phyloP scores from a whole-genome alignment of 768 basidiomycete genomes.

The Serendipita sp. region DNA sequence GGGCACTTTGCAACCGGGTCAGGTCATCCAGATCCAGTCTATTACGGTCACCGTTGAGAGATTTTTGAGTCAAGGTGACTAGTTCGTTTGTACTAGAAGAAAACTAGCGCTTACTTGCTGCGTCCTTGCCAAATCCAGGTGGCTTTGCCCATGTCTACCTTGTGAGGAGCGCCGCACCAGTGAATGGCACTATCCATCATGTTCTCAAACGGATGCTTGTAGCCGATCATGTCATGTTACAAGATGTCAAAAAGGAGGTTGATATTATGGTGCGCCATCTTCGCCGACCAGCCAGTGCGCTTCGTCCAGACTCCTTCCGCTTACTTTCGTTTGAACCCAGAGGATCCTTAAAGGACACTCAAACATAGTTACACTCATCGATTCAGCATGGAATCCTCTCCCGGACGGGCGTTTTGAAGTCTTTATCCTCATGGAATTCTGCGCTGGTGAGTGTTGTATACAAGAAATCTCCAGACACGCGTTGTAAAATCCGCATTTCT shows the following conservation, averaged over 20 bases:
- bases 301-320: slow-evolving; percentile 3
- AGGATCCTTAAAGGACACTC: slow-evolving; percentile 82
- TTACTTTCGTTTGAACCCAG: slow-evolving; percentile 27
- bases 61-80: slow-evolving; percentile 81
- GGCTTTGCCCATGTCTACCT: slow-evolving; percentile 98
- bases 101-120: neutral
- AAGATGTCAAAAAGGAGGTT: slow-evolving; percentile 92
- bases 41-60: slow-evolving; percentile 82
- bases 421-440: slow-evolving; percentile 98
- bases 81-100: neutral
- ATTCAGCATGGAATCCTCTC: slow-evolving; percentile 79
- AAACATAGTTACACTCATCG: slow-evolving; percentile 90
- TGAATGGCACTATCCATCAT: slow-evolving; percentile 85
- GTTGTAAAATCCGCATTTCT: no score
- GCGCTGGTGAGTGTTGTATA: slow-evolving; percentile 42
- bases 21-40: slow-evolving; percentile 78
- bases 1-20: slow-evolving; percentile 39
- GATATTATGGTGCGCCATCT: slow-evolving; percentile 75
- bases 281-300: slow-evolving; percentile 14
- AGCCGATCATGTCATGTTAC: slow-evolving; percentile 71
- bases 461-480: no score
- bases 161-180: slow-evolving; percentile 67
- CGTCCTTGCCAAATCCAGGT: slow-evolving; percentile 30
- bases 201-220: slow-evolving; percentile 95
- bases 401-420: slow-evolving; percentile 81